Evolutionary conservation across 106 monocot genomes (phyloP).

Genomic region (Allium cepa): DNA sequence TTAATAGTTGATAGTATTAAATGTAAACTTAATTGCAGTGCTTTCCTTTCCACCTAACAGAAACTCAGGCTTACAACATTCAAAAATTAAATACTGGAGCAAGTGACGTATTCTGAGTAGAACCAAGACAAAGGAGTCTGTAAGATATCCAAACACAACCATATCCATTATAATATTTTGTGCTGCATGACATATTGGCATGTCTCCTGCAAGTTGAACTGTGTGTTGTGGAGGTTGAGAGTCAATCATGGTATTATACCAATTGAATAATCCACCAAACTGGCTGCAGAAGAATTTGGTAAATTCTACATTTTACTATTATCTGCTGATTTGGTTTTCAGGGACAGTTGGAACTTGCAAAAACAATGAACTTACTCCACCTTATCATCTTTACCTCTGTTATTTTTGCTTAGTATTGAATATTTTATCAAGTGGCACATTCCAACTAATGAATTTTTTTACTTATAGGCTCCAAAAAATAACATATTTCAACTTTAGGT

Average conservation of each 20-base stretch:
- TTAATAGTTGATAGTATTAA: no score
- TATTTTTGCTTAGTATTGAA: not conserved
- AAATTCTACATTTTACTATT: not conserved
- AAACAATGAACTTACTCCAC: not conserved
- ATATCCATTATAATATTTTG: slow-evolving; percentile 2
- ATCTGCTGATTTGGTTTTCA: not conserved
- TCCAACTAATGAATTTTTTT: no score
- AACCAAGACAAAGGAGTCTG: not conserved
- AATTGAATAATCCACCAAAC: not conserved
- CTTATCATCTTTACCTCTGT: not conserved
- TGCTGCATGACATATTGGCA: not conserved
- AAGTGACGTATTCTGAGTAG: not conserved
- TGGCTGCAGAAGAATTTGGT: not conserved
- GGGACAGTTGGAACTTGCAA: not conserved
- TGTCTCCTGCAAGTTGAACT: not conserved
- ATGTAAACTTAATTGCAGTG: not conserved
- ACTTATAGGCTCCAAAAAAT: no score
- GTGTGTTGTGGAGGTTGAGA: no score
- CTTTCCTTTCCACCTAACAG: not conserved
- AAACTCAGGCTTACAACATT: not conserved
- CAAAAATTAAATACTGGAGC: not conserved
- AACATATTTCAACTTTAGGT: no score
- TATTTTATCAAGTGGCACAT: no score
- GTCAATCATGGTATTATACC: not conserved
- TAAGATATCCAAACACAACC: not conserved